Evolutionary conservation across 2,329 filamentous ascomycete species (phyloP).

Genomic region (Parastagonospora nodorum): DNA sequence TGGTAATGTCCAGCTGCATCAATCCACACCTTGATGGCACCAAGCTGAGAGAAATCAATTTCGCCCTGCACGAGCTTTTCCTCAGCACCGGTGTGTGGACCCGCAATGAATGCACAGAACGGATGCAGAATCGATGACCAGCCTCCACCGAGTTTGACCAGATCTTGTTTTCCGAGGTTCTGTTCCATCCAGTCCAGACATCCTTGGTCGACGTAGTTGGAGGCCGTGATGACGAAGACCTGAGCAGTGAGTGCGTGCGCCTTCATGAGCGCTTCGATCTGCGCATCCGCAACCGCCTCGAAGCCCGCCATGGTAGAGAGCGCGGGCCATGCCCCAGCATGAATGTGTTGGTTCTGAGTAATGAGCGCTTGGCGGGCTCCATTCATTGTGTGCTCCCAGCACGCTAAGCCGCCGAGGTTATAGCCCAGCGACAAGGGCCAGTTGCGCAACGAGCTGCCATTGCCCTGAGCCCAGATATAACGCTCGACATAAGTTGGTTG

Average conservation of each 20-base stretch:
- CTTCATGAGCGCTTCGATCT: conserved; percentile 56
- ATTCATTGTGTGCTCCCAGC: conserved; percentile 49
- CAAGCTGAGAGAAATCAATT: conserved; percentile 41
- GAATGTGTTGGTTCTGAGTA: conserved; percentile 43
- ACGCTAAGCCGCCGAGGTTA: conserved; percentile 43
- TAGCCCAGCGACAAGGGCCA: conserved; percentile 38
- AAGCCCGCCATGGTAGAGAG: conserved; percentile 47
- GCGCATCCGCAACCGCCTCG: conserved; percentile 48
- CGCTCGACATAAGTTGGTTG: conserved; percentile 46
- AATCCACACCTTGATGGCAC: conserved; percentile 45
- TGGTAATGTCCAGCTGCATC: conserved; percentile 46
- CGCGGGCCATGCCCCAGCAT: conserved; percentile 47
- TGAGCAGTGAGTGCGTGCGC: conserved; percentile 53
- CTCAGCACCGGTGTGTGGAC: conserved; percentile 39
- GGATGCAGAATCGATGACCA: conserved; percentile 45
- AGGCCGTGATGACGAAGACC: conserved; percentile 51
- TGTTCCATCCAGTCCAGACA: conserved; percentile 50
- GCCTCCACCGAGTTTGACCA: conserved; percentile 42
- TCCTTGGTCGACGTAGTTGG: conserved; percentile 50
- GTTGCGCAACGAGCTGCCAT: conserved; percentile 38
- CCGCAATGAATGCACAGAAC: conserved; percentile 43
- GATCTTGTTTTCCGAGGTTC: conserved; percentile 42
- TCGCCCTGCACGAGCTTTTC: conserved; percentile 44
- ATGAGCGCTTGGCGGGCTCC: conserved; percentile 45
- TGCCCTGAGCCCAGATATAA: conserved; percentile 43